Conservation (phyloP, 1,284 basidiomycete species). For the Puccinia novopanici region DNA sequence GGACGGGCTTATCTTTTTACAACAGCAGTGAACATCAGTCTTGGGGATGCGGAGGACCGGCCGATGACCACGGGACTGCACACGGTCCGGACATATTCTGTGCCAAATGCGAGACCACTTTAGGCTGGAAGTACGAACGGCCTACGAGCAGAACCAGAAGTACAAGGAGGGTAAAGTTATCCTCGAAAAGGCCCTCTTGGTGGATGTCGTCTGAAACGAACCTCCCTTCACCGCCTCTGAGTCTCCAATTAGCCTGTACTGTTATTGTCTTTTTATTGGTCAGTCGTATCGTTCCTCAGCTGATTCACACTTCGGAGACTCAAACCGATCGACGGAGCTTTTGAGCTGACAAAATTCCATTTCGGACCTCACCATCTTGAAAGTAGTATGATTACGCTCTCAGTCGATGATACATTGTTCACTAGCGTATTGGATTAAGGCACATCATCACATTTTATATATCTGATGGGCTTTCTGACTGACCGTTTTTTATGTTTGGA, state of each 20-base stretch:
- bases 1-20: constrained; percentile 92
- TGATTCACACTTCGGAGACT: neutral
- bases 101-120: constrained; percentile 75
- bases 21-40: constrained; percentile 81
- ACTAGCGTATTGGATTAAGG: too few relatives aligned
- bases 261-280: constrained; percentile 11
- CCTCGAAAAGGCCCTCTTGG: constrained; percentile 83
- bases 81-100: constrained; percentile 91
- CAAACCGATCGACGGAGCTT: too few relatives aligned
- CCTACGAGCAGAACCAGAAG: constrained; percentile 83
- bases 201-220: constrained; percentile 56
- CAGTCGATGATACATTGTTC: too few relatives aligned
- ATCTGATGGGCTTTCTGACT: too few relatives aligned
- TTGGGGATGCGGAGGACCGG: constrained; percentile 83
- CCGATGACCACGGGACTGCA: constrained; percentile 96
- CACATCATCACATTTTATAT: too few relatives aligned
- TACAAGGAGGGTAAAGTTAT: constrained; percentile 99
- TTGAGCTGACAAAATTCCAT: too few relatives aligned
- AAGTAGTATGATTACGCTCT: too few relatives aligned
- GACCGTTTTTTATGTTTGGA: too few relatives aligned
- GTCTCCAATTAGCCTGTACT: neutral
- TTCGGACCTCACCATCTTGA: too few relatives aligned
- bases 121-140: constrained; percentile 99
- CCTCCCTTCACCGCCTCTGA: neutral
- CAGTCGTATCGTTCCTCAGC: neutral